Conservation (phyloP, 352 stramenopile genomes). For the Globisporangium cederbergense region DNA sequence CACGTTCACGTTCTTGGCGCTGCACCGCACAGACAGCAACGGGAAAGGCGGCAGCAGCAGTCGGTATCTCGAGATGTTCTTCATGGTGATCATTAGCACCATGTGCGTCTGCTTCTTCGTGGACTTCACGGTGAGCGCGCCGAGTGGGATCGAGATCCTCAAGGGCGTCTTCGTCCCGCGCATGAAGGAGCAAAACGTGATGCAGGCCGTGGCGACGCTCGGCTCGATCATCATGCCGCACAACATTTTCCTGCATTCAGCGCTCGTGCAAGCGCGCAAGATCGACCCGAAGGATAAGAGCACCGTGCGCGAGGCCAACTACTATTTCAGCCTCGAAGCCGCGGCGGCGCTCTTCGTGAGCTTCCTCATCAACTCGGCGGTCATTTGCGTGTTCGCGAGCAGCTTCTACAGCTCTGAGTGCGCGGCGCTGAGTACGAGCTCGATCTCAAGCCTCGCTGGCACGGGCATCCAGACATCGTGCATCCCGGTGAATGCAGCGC, state of each 20-base stretch:
- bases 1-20: slow-evolving; percentile 93
- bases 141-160: slow-evolving; percentile 61
- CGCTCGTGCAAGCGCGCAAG: slow-evolving; percentile 59
- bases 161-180: slow-evolving; percentile 83
- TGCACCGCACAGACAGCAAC: slow-evolving; percentile 84
- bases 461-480: slow-evolving; percentile 64
- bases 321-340: slow-evolving; percentile 94
- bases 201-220: slow-evolving; percentile 88
- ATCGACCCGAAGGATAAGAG: slow-evolving; percentile 33
- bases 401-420: slow-evolving; percentile 86
- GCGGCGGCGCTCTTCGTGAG: slow-evolving; percentile 90
- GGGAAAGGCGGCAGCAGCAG: slow-evolving; percentile 9
- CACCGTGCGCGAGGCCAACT: slow-evolving; percentile 79
- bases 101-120: slow-evolving; percentile 94
- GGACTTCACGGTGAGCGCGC: slow-evolving; percentile 81
- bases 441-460: slow-evolving; percentile 47
- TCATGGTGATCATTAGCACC: slow-evolving; percentile 88
- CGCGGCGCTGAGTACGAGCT: slow-evolving; percentile 39
- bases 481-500: slow-evolving; percentile 45
- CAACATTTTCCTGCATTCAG: slow-evolving; percentile 92
- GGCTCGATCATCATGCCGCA: slow-evolving; percentile 94
- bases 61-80: slow-evolving; percentile 82
- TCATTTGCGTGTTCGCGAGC: slow-evolving; percentile 91
- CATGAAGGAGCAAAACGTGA: slow-evolving; percentile 71
- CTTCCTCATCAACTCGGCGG: slow-evolving; percentile 94